phyloP scores from a whole-genome alignment of 768 basidiomycete species.

The Kondoa subrosea region DNA sequence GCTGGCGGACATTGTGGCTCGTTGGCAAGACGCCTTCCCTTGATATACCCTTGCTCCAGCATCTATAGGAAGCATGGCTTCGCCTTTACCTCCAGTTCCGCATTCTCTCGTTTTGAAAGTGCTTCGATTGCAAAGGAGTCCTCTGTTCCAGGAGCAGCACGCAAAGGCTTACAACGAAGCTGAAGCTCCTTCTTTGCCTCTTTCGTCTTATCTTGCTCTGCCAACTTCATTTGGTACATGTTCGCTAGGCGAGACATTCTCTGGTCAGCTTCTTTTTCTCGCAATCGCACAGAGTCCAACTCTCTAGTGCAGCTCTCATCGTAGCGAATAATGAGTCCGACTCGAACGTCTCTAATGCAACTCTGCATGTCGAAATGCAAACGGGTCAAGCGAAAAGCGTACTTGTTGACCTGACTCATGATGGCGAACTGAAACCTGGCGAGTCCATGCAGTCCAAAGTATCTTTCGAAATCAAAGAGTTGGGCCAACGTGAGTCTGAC shows the following conservation, averaged over 20 bases:
- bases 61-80: no score
- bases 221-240: neutral
- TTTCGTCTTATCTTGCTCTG: neutral
- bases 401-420: neutral
- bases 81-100: no score
- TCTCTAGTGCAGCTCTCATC: no score
- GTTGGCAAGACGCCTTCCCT: no score
- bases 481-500: neutral
- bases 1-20: no score
- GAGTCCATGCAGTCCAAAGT: neutral
- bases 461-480: neutral
- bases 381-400: neutral
- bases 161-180: neutral
- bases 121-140: neutral
- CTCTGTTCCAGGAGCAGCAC: neutral
- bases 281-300: no score
- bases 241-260: neutral
- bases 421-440: neutral
- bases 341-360: neutral
- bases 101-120: neutral
- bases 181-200: neutral
- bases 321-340: neutral
- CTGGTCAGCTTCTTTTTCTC: no score
- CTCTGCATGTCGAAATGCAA: neutral
- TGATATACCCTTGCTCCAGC: no score